Conservation (phyloP, 2,329 filamentous ascomycete species). For the Penicillium olsonii region DNA sequence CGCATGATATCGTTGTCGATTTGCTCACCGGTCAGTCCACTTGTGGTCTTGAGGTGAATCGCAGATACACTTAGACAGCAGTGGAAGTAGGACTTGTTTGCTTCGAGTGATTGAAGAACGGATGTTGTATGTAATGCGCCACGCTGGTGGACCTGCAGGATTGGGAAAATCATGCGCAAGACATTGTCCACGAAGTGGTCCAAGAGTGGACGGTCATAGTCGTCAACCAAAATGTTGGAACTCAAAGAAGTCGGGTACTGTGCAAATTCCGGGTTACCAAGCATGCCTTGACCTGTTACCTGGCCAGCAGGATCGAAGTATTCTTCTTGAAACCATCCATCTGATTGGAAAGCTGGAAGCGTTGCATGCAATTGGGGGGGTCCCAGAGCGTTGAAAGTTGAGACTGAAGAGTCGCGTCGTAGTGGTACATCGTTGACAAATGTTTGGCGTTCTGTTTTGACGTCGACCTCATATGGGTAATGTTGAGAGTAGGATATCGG, state of each 20-base stretch:
- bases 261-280: too few relatives aligned
- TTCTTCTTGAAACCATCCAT: slow-evolving; percentile 73
- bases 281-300: too few relatives aligned
- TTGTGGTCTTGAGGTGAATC: slow-evolving; percentile 83
- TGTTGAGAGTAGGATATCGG: too few relatives aligned
- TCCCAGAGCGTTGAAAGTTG: slow-evolving; percentile 89
- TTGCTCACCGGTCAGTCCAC: slow-evolving; percentile 66
- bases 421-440: slow-evolving; percentile 89
- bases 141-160: slow-evolving; percentile 86
- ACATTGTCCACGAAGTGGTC: slow-evolving; percentile 91
- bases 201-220: slow-evolving; percentile 80
- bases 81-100: slow-evolving; percentile 90
- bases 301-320: slow-evolving; percentile 53
- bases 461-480: slow-evolving; percentile 75
- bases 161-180: slow-evolving; percentile 84
- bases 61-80: slow-evolving; percentile 93
- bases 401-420: slow-evolving; percentile 80
- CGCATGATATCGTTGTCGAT: slow-evolving; percentile 91
- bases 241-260: too few relatives aligned
- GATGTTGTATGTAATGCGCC: slow-evolving; percentile 78
- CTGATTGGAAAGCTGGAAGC: slow-evolving; percentile 63
- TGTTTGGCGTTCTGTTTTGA: slow-evolving; percentile 93
- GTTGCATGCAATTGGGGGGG: slow-evolving; percentile 71
- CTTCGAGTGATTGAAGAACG: slow-evolving; percentile 83
- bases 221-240: slow-evolving; percentile 79